These are phyloP conservation scores for Picochlorum sp. DNA, from an alignment of 139 green algal genomes.

Conservation along the genomic window DNA sequence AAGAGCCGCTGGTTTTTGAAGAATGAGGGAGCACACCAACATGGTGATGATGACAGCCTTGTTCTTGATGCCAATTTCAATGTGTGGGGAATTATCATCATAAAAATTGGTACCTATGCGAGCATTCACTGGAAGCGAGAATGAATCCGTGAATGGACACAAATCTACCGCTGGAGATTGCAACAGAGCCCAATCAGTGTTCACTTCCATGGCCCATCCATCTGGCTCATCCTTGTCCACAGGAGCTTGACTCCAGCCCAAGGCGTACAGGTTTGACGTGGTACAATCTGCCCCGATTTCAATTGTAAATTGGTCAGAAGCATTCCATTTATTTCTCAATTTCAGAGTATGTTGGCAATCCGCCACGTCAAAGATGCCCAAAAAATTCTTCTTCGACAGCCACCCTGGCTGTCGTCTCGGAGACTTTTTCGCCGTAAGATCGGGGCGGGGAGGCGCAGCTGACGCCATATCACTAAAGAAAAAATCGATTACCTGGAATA, in stretches of 20 bases:
- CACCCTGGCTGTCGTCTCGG: no score
- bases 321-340: constrained; percentile 5
- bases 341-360: constrained; percentile 2
- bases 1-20: constrained; percentile 1
- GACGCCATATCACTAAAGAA: no score
- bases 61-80: constrained; percentile 11
- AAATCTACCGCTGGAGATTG: constrained; percentile 4
- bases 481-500: no score
- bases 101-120: constrained; percentile 6
- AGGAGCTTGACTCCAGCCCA: constrained; percentile 1
- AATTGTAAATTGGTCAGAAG: background rate
- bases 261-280: background rate
- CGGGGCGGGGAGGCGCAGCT: no score
- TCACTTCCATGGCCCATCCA: constrained; percentile 6
- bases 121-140: constrained; percentile 9
- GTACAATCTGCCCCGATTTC: background rate
- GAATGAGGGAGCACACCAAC: background rate
- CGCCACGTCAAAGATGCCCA: constrained; percentile 1
- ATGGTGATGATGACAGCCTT: background rate
- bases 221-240: background rate
- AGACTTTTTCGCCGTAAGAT: no score
- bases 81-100: background rate
- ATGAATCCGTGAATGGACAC: background rate
- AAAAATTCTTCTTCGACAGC: background rate
- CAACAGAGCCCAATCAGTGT: constrained; percentile 2